Evolutionary conservation across 1,284 basidiomycete species (phyloP).

Genomic region (Leccinum subspadiceum): DNA sequence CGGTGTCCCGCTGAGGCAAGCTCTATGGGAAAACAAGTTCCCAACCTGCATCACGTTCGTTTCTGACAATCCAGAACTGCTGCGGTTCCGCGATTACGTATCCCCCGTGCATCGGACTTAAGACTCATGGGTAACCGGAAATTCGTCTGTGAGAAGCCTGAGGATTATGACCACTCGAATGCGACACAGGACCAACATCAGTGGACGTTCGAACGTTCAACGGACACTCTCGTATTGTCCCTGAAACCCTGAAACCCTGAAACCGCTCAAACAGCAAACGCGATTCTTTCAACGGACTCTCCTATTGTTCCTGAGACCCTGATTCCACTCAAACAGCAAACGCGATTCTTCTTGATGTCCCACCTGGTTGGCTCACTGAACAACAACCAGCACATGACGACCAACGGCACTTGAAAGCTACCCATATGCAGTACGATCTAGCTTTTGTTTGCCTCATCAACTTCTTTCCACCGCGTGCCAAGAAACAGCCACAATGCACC

Average conservation of each 20-base stretch:
- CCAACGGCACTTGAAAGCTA: background rate
- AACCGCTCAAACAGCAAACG: background rate
- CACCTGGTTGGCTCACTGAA: background rate
- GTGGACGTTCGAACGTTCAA: too few species aligned
- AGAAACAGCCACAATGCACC: background rate
- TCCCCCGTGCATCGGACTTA: too few species aligned
- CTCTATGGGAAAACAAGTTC: too few species aligned
- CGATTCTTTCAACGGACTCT: background rate
- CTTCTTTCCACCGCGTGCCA: background rate
- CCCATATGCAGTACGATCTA: background rate
- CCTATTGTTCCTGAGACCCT: too few species aligned
- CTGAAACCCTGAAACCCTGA: background rate
- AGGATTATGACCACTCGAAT: too few species aligned
- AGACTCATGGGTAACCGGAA: too few species aligned
- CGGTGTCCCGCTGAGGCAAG: background rate
- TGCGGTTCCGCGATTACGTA: too few species aligned
- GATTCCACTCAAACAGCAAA: background rate
- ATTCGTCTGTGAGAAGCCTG: too few species aligned
- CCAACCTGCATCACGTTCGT: too few species aligned
- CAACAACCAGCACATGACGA: background rate
- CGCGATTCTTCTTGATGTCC: background rate
- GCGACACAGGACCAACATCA: too few species aligned
- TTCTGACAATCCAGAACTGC: too few species aligned
- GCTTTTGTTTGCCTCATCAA: background rate
- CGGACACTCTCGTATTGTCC: too few species aligned